These are phyloP conservation scores for Vanrija humicola DNA, from an alignment of 1,284 basidiomycete genomes.

Conservation along the genomic window DNA sequence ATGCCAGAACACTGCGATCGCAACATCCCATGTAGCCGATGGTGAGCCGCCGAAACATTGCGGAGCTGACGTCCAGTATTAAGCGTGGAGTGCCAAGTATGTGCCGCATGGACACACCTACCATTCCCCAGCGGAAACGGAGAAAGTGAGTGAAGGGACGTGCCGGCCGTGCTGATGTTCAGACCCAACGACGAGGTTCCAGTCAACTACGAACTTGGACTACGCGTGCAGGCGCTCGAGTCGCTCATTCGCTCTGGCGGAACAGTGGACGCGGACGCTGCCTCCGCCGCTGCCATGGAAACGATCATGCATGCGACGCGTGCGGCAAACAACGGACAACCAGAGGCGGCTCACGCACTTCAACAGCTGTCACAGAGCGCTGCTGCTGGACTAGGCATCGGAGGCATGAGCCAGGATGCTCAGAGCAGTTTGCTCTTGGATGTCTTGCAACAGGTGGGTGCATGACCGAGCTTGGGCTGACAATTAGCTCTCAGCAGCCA, in stretches of 20 bases:
- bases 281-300: constrained; percentile 37
- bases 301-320: constrained; percentile 42
- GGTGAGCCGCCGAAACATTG: constrained; percentile 13
- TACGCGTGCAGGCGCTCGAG: constrained; percentile 43
- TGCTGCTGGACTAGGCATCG: constrained; percentile 24
- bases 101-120: constrained; percentile 45
- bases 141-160: constrained; percentile 26
- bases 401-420: constrained; percentile 32
- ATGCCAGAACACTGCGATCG: constrained; percentile 41
- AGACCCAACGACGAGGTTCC: constrained; percentile 25
- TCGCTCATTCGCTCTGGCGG: constrained; percentile 40
- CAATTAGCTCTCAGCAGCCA: constrained; percentile 30
- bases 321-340: constrained; percentile 38
- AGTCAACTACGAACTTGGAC: constrained; percentile 39
- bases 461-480: no score
- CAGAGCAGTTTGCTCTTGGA: constrained; percentile 42
- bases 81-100: constrained; percentile 44
- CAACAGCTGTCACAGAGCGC: constrained; percentile 34
- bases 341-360: constrained; percentile 38
- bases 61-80: constrained; percentile 19
- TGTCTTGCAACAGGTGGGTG: constrained; percentile 32
- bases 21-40: constrained; percentile 46
- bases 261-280: constrained; percentile 33
- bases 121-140: constrained; percentile 33
- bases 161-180: neutral